Evolutionary conservation across 2,329 filamentous ascomycete genomes (phyloP).

Genomic region (Aspergillus ustus): DNA sequence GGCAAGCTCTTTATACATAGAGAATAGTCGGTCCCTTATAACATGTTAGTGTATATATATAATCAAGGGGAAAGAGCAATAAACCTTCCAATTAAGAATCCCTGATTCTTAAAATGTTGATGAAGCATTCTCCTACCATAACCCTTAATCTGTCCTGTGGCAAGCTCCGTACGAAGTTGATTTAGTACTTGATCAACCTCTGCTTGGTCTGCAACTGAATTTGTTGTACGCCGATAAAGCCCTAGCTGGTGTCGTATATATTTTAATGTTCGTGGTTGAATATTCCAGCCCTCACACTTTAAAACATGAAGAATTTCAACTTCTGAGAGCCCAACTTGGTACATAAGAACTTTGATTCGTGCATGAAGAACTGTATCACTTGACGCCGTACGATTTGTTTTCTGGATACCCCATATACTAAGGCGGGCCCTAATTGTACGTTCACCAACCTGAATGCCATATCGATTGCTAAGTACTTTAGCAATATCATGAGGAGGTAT

Average conservation of each 20-base stretch:
- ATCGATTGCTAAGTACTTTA: too few species aligned
- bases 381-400: background rate
- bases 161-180: slow-evolving; percentile 12
- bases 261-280: slow-evolving; percentile 14
- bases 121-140: slow-evolving; percentile 19
- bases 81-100: slow-evolving; percentile 15
- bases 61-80: background rate
- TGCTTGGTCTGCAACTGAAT: slow-evolving; percentile 4
- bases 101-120: slow-evolving; percentile 18
- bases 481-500: too few species aligned
- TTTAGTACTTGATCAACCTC: background rate
- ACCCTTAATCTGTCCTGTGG: slow-evolving; percentile 21
- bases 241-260: slow-evolving; percentile 15
- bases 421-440: too few species aligned
- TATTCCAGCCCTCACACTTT: slow-evolving; percentile 17
- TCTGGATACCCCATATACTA: too few species aligned
- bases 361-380: slow-evolving; percentile 12
- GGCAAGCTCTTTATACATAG: slow-evolving; percentile 16
- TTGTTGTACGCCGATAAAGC: slow-evolving; percentile 9
- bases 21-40: slow-evolving; percentile 21
- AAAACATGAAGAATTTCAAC: slow-evolving; percentile 21
- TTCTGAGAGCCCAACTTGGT: slow-evolving; percentile 18
- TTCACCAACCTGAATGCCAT: too few species aligned
- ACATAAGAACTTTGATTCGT: slow-evolving; percentile 21
- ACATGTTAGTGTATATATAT: too few species aligned